Evolutionary conservation across 768 basidiomycete genomes (phyloP).

Genomic region (Auricularia heimuer): DNA sequence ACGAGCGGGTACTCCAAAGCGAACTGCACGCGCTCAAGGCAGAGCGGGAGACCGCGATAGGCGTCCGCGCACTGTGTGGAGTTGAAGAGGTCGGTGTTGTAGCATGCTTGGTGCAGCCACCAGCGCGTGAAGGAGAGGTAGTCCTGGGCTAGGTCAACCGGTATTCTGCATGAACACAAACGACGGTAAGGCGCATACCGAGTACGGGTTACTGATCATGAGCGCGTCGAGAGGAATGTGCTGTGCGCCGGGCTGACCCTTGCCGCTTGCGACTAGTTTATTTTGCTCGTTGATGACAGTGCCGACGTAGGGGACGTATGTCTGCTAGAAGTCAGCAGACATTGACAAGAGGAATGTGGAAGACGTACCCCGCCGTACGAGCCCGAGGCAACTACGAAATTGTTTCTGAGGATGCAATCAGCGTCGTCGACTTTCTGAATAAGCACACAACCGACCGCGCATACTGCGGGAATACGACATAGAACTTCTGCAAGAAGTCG

Average conservation of each 20-base stretch:
- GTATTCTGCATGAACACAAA: too few relatives aligned
- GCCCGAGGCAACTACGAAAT: constrained; percentile 21
- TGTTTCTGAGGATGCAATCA: constrained; percentile 2
- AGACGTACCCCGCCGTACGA: constrained; percentile 24
- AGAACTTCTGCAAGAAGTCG: constrained; percentile 30
- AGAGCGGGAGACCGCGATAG: constrained; percentile 17
- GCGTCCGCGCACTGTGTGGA: constrained; percentile 20
- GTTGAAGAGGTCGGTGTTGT: constrained; percentile 22
- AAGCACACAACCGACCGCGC: background rate
- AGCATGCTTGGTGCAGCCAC: constrained; percentile 22
- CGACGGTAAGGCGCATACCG: background rate
- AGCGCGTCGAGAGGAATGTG: constrained; percentile 25
- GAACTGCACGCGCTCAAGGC: constrained; percentile 13
- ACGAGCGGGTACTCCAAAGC: constrained; percentile 4
- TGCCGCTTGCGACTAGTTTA: constrained; percentile 13
- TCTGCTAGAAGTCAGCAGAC: background rate
- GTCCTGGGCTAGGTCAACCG: constrained; percentile 14
- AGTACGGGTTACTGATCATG: constrained; percentile 22
- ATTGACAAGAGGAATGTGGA: background rate
- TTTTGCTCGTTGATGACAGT: constrained; percentile 27
- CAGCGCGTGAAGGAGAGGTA: constrained; percentile 19
- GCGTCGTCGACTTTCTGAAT: background rate
- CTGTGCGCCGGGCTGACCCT: constrained; percentile 13
- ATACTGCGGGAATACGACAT: constrained; percentile 17
- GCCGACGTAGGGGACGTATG: constrained; percentile 26